These are phyloP conservation scores for Ilyonectria sp. DNA, from an alignment of 2,329 filamentous ascomycete species.

Conservation along the genomic window DNA sequence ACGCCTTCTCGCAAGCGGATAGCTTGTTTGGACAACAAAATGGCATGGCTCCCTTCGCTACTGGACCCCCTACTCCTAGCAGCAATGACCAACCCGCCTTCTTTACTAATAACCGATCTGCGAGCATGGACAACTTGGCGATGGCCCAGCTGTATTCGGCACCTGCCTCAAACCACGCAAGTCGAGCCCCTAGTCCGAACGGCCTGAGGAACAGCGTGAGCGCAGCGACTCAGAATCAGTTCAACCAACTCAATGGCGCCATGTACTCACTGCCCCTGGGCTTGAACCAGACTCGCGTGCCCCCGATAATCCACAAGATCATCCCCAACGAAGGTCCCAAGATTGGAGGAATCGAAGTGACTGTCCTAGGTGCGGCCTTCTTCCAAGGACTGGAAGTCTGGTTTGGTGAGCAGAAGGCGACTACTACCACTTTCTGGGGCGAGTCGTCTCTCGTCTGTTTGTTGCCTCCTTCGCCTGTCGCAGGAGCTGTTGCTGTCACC, in stretches of 20 bases:
- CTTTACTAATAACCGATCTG: slow-evolving; percentile 69
- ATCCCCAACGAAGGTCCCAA: slow-evolving; percentile 88
- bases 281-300: slow-evolving; percentile 62
- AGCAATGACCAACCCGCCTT: slow-evolving; percentile 74
- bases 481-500: slow-evolving; percentile 80
- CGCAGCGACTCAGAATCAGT: slow-evolving; percentile 59
- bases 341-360: slow-evolving; percentile 89
- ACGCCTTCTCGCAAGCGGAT: slow-evolving; percentile 62
- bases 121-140: slow-evolving; percentile 76
- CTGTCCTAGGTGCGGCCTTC: slow-evolving; percentile 85
- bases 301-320: slow-evolving; percentile 82
- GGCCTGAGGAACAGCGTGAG: slow-evolving; percentile 63
- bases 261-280: slow-evolving; percentile 67
- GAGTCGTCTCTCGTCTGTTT: slow-evolving; percentile 85
- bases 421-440: slow-evolving; percentile 86
- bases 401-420: slow-evolving; percentile 78
- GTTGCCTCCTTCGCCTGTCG: slow-evolving; percentile 77
- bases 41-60: slow-evolving; percentile 62
- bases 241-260: slow-evolving; percentile 63
- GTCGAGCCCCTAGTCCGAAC: slow-evolving; percentile 83
- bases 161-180: slow-evolving; percentile 80
- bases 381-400: slow-evolving; percentile 84
- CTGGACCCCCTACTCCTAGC: slow-evolving; percentile 77
- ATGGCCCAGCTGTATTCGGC: slow-evolving; percentile 79
- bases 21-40: slow-evolving; percentile 61